Conservation (phyloP, 805 yeast species). For the Dipodascus albidus region DNA sequence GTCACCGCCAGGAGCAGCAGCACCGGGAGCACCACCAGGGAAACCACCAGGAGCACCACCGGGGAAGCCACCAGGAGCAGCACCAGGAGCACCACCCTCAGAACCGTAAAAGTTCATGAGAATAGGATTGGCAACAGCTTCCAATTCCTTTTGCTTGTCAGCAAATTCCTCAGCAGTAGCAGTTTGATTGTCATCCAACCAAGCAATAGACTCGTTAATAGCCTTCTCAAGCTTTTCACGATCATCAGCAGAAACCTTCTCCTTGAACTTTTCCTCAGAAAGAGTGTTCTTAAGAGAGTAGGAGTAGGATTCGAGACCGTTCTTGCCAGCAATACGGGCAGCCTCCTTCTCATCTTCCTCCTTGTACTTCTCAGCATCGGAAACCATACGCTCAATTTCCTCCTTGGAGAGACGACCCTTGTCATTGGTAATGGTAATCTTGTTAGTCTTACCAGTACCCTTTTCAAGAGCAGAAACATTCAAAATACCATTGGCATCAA, state of each 20-base stretch:
- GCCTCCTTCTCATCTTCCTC: constrained; percentile 93
- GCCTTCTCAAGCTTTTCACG: constrained; percentile 11
- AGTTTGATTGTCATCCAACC: constrained; percentile 87
- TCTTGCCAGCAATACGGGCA: constrained; percentile 81
- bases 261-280: constrained; percentile 58
- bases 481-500: constrained; percentile 92
- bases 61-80: constrained; percentile 57
- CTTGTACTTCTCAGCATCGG: constrained; percentile 92
- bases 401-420: constrained; percentile 95
- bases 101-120: constrained; percentile 85
- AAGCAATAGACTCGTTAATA: constrained; percentile 21
- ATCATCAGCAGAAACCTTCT: constrained; percentile 28
- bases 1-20: constrained; percentile 27
- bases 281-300: constrained; percentile 79
- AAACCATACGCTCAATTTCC: constrained; percentile 92
- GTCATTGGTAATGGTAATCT: constrained; percentile 93
- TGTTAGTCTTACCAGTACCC: constrained; percentile 93
- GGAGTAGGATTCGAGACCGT: constrained; percentile 86
- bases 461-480: constrained; percentile 90
- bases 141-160: constrained; percentile 89
- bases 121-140: constrained; percentile 86
- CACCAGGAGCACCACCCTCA: constrained; percentile 66
- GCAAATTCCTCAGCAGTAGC: constrained; percentile 83
- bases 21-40: constrained; percentile 27
- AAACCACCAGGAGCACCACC: constrained; percentile 34